Conservation (phyloP, 2,329 filamentous ascomycete genomes). For the Pestalotiopsis sp. region DNA sequence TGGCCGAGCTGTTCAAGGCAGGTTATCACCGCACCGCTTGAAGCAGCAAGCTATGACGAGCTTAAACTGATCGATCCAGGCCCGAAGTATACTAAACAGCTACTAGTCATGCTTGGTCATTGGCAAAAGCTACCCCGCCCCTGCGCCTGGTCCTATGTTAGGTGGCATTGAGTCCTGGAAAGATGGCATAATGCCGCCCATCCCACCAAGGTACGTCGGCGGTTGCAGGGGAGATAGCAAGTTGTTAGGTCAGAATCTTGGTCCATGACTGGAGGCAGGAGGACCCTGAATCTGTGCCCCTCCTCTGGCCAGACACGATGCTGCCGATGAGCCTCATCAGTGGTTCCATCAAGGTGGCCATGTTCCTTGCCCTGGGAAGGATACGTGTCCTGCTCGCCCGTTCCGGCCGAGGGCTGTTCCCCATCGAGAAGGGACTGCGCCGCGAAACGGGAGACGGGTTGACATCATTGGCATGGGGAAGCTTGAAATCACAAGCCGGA, state of each 20-base stretch:
- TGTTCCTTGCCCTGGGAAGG: neutral
- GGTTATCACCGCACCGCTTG: neutral
- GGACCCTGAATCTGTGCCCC: neutral
- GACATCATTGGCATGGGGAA: neutral
- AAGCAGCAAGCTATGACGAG: neutral
- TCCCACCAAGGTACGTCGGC: neutral
- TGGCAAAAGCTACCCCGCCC: constrained; percentile 2
- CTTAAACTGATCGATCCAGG: neutral
- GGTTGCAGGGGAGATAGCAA: neutral
- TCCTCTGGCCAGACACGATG: neutral
- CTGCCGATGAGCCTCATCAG: neutral
- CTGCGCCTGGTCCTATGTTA: neutral
- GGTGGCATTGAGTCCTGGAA: neutral
- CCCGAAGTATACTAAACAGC: neutral
- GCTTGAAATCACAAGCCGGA: neutral
- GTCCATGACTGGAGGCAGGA: neutral
- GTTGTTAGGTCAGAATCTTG: neutral
- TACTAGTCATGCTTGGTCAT: constrained; percentile 2
- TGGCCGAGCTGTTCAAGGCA: neutral
- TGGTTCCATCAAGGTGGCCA: neutral
- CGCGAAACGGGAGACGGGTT: neutral
- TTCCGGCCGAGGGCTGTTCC: neutral
- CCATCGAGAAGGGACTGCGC: neutral
- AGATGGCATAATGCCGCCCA: neutral
- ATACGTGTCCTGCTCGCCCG: neutral